These are phyloP conservation scores for Gardenia jasminoides DNA, from an alignment of 257 asterid genomes.

Conservation along the genomic window DNA sequence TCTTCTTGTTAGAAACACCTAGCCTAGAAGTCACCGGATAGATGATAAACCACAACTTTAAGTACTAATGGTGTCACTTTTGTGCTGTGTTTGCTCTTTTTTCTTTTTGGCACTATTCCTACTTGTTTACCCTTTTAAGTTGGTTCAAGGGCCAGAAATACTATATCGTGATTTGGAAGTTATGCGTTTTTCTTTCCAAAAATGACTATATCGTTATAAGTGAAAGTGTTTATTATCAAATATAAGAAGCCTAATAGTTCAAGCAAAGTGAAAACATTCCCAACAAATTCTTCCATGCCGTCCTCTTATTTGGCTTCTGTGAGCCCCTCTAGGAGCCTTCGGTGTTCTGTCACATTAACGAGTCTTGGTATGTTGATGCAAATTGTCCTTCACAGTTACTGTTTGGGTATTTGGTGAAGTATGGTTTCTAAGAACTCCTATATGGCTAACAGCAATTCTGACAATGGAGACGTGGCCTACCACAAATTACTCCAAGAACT, in stretches of 20 bases:
- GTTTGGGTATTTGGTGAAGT: not conserved
- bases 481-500: not conserved
- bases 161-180: not conserved
- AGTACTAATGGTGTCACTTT: not conserved
- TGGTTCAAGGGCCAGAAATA: not conserved
- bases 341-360: not conserved
- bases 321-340: not conserved
- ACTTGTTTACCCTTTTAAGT: not conserved
- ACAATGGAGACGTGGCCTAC: not conserved
- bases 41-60: not conserved
- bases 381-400: not conserved
- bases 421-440: not conserved
- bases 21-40: not conserved
- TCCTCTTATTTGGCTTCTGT: too few species aligned
- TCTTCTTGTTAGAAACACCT: not conserved
- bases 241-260: not conserved
- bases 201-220: not conserved
- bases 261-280: too few species aligned
- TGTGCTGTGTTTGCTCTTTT: rapidly evolving
- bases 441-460: not conserved
- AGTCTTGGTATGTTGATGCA: not conserved
- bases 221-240: too few species aligned
- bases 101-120: not conserved
- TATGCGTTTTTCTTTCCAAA: not conserved
- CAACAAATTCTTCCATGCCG: too few species aligned